Evolutionary conservation across 495 filamentous ascomycete species (phyloP), one percentile per base, ranked within the genome.

Genomic region (Penicillium longicatenatum): DNA sequence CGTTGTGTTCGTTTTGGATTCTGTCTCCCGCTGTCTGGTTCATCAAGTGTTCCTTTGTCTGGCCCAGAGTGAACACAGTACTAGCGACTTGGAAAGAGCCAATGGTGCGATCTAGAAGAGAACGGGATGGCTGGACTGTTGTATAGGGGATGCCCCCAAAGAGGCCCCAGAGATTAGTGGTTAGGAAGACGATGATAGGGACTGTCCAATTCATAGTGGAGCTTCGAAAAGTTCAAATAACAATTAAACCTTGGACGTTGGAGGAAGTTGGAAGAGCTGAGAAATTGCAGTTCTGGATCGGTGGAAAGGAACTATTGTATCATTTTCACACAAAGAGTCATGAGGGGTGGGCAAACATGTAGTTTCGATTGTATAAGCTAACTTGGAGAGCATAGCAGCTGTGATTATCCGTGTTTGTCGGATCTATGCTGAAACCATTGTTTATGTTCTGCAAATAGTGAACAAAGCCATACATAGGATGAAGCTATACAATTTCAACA

Each of bases 91-190:
- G 52, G 12, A 62, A 33, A 33, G 50, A 52, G 11, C 58, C 59
- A 12, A 65, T 6, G 12, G 58, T 52, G 33, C 63, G 63, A 30
- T 62, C 55, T 20, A 46, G 31, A 31, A 54, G n/a, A 6, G 63
- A 45, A 6, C 53, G 35, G 24, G 43, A 29, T 30, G 55, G 49
- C 11, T 59, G 37, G 9, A 65, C 59, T 16, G 48, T 26, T 20
- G 59, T 62, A 48, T 57, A 62, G 2, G 63, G 63, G 35, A 65
- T 54, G 6, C 39, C 53, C 9, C 52, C 44, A 6, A 43, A 62
- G n/a, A 59, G 33, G 5, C 63, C 59, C 59, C 59, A 65, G 44
- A 65, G 35, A 43, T 53, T 65, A 19, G 55, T 39, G 3, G 43
- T 21, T 7, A 65, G 12, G 30, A 59, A 65, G 7, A 57, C 52